A percentile compares a stretch with the other conserved stretches of the same genome.
These are phyloP conservation scores for Cucurbita ficifolia DNA, from an alignment of 306 rosid species.

Conservation along the genomic window DNA sequence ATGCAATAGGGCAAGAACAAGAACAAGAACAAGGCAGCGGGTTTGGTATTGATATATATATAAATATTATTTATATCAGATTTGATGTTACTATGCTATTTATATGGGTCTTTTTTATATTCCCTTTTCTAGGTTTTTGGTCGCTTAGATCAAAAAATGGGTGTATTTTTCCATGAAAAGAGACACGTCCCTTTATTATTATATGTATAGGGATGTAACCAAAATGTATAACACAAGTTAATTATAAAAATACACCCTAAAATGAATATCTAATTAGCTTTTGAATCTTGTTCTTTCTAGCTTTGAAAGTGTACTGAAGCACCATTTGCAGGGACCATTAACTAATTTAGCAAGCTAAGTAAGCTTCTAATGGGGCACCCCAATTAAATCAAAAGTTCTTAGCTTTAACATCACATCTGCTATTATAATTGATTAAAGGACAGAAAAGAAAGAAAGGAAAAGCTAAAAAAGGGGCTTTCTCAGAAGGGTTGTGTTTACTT, in stretches of 20 bases:
- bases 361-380: background rate
- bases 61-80: background rate
- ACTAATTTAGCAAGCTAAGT: background rate
- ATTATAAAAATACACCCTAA: background rate
- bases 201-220: background rate
- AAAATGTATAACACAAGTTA: slow-evolving; percentile 8
- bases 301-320: background rate
- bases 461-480: background rate
- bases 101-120: background rate
- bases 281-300: background rate
- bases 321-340: background rate
- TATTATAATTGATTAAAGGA: background rate
- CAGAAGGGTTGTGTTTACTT: background rate
- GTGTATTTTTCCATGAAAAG: background rate
- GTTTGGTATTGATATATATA: background rate
- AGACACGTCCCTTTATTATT: background rate
- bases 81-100: background rate
- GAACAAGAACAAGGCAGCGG: background rate
- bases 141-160: slow-evolving; percentile 4
- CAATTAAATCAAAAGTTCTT: background rate
- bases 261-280: background rate
- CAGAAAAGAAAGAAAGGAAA: background rate
- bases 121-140: slow-evolving; percentile 11
- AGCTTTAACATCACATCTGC: background rate
- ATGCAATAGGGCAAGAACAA: slow-evolving; percentile 28